These are phyloP conservation scores for Citrullus mucosospermus DNA, from an alignment of 306 rosid species.

Conservation along the genomic window DNA sequence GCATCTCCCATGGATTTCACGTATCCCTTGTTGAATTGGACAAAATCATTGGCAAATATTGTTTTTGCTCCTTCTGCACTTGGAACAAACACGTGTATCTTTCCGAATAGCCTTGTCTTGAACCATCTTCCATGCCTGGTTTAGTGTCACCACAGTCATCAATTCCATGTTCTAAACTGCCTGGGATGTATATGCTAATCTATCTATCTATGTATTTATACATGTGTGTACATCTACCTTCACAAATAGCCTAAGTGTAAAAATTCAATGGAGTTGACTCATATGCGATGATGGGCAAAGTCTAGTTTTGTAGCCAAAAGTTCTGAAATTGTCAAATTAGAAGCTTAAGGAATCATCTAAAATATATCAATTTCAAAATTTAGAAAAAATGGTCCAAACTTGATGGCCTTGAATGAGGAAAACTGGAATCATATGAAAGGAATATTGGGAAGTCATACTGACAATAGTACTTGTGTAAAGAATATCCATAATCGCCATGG, in stretches of 20 bases:
- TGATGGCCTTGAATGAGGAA: background rate
- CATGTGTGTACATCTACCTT: background rate
- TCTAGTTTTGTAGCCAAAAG: background rate
- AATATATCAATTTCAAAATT: background rate
- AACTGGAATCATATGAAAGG: background rate
- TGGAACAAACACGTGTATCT: conserved; percentile 58
- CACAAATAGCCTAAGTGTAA: background rate
- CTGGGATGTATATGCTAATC: background rate
- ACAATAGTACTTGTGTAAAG: background rate
- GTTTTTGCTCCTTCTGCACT: conserved; percentile 49
- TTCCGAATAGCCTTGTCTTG: conserved; percentile 63
- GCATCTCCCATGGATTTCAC: conserved; percentile 68
- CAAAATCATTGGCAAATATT: conserved; percentile 49
- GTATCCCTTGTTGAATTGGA: conserved; percentile 51
- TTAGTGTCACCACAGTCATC: conserved; percentile 10
- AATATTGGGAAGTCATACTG: background rate
- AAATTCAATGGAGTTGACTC: background rate
- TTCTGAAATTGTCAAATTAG: background rate
- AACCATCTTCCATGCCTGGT: conserved; percentile 62
- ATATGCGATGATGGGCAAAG: background rate
- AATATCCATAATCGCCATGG: background rate
- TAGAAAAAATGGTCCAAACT: background rate
- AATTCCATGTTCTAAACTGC: background rate
- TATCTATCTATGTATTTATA: background rate
- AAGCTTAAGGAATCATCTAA: background rate